Conservation (phyloP, 495 filamentous ascomycete species). For the Lasiosphaeriaceae sp. region DNA sequence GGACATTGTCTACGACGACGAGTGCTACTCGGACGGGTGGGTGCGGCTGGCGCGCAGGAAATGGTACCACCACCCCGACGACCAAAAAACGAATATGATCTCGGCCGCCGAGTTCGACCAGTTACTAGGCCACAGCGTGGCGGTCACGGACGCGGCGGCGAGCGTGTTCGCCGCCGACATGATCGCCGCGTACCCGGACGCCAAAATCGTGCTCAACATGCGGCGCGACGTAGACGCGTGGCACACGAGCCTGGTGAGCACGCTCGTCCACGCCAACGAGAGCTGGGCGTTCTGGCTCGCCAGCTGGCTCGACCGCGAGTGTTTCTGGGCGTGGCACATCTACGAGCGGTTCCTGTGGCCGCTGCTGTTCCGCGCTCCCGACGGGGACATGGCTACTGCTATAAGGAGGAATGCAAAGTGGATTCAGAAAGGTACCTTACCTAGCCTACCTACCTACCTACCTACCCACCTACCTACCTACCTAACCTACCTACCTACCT, state of each 20-base stretch:
- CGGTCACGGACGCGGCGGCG: conserved; percentile 43
- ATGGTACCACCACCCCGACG: conserved; percentile 10
- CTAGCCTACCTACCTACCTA: too few species aligned
- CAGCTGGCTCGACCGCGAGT: conserved; percentile 19
- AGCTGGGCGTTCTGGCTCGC: conserved; percentile 24
- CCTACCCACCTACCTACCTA: too few species aligned
- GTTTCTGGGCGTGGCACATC: conserved; percentile 29
- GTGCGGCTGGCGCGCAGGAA: conserved; percentile 22
- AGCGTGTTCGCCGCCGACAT: conserved; percentile 37
- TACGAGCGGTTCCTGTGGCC: conserved; percentile 27
- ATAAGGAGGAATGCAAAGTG: conserved; percentile 18
- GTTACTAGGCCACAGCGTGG: conserved; percentile 39
- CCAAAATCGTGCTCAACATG: conserved; percentile 42
- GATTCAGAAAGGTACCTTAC: conserved; percentile 18
- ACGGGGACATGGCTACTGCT: conserved; percentile 20
- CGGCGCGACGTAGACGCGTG: conserved; percentile 39
- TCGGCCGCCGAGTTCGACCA: conserved; percentile 50
- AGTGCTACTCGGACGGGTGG: conserved; percentile 54
- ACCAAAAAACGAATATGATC: conserved; percentile 34
- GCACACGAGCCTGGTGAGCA: conserved; percentile 24
- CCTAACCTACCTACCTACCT: too few species aligned
- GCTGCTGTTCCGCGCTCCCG: conserved; percentile 18
- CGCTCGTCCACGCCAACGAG: conserved; percentile 20
- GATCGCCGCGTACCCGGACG: conserved; percentile 44
- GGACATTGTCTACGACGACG: conserved; percentile 57